Evolutionary conservation across 2,329 filamentous ascomycete species (phyloP).

Genomic region (Dactylellina parvicollis): DNA sequence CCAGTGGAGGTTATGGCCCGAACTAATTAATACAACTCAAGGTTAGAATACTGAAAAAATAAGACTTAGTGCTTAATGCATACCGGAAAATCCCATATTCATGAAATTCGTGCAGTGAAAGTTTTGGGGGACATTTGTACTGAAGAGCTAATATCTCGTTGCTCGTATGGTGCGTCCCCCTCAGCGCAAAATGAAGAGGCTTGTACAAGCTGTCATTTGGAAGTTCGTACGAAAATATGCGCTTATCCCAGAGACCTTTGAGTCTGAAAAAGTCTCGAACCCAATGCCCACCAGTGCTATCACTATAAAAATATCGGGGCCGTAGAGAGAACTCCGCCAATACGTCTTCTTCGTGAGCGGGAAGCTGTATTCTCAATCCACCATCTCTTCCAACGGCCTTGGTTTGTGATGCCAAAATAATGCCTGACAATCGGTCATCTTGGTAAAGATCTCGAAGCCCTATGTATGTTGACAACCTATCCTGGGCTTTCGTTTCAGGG

Average conservation of each 20-base stretch:
- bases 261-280: slow-evolving; percentile 53
- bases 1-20: slow-evolving; percentile 67
- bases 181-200: slow-evolving; percentile 57
- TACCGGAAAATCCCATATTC: slow-evolving; percentile 61
- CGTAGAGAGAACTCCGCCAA: slow-evolving; percentile 64
- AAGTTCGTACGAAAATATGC: slow-evolving; percentile 63
- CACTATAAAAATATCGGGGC: slow-evolving; percentile 61
- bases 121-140: slow-evolving; percentile 63
- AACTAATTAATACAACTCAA: slow-evolving; percentile 61
- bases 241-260: slow-evolving; percentile 39
- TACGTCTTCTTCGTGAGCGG: slow-evolving; percentile 60
- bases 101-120: slow-evolving; percentile 68
- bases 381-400: slow-evolving; percentile 62
- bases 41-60: background rate
- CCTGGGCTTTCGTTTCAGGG: slow-evolving; percentile 17
- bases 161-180: slow-evolving; percentile 58
- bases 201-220: slow-evolving; percentile 57
- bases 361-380: slow-evolving; percentile 57
- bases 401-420: slow-evolving; percentile 60
- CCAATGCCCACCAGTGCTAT: slow-evolving; percentile 54
- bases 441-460: slow-evolving; percentile 33
- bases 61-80: background rate
- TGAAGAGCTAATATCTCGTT: slow-evolving; percentile 69
- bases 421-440: slow-evolving; percentile 12
- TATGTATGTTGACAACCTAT: slow-evolving; percentile 26